Evolutionary conservation across 148 eudicot species (phyloP).

Genomic region (Polygonum maritimum): DNA sequence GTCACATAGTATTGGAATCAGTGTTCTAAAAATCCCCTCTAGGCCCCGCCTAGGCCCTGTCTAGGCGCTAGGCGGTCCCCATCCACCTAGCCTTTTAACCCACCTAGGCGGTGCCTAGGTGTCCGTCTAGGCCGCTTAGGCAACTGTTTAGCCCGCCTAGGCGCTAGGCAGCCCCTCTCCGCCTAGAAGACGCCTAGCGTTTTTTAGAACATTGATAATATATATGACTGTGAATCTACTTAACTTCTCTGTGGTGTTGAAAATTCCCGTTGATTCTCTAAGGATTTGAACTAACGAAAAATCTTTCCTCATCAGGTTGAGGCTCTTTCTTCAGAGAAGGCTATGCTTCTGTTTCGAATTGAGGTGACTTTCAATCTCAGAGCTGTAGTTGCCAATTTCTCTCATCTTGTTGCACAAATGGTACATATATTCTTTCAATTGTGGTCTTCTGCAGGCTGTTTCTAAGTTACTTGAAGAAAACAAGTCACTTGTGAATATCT

Average conservation of each 20-base stretch:
- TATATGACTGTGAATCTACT: background rate
- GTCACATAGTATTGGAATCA: background rate
- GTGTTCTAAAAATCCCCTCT: too few relatives aligned
- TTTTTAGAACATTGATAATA: too few relatives aligned
- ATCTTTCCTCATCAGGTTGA: slow-evolving; percentile 52
- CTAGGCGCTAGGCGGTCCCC: too few relatives aligned
- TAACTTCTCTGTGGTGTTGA: background rate
- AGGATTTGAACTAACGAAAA: background rate
- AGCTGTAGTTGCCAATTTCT: background rate
- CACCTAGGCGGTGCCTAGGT: too few relatives aligned
- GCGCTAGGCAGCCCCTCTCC: too few relatives aligned
- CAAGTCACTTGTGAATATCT: slow-evolving; percentile 24
- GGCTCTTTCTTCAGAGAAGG: slow-evolving; percentile 89
- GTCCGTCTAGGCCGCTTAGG: too few relatives aligned
- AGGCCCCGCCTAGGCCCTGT: too few relatives aligned
- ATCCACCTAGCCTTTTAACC: too few relatives aligned
- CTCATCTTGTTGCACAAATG: background rate
- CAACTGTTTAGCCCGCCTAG: too few relatives aligned
- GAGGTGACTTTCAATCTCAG: slow-evolving; percentile 45
- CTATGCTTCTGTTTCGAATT: slow-evolving; percentile 56
- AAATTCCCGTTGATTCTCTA: background rate
- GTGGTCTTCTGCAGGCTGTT: slow-evolving; percentile 41
- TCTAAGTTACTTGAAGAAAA: slow-evolving; percentile 71
- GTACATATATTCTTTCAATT: background rate
- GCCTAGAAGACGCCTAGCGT: too few relatives aligned